These are phyloP conservation scores for Sclerospora graminicola DNA, from an alignment of 352 stramenopile species.

Conservation along the genomic window DNA sequence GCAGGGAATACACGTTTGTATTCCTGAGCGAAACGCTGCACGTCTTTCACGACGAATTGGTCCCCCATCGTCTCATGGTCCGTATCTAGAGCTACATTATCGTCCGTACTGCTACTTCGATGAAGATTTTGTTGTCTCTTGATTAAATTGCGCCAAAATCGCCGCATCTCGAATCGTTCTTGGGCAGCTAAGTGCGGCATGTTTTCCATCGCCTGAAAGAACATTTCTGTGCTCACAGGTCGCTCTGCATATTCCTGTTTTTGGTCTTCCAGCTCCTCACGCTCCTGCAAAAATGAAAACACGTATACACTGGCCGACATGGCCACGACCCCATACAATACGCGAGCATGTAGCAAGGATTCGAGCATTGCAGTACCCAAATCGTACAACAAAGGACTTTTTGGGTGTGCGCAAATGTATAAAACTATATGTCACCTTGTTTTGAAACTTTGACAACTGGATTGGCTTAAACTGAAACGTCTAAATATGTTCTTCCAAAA, in stretches of 20 bases:
- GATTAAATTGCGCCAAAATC: conserved; percentile 69
- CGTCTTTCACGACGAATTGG: conserved; percentile 34
- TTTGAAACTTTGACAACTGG: too few relatives aligned
- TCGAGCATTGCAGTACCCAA: conserved; percentile 13
- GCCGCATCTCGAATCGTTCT: conserved; percentile 59
- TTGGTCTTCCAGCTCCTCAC: conserved; percentile 56
- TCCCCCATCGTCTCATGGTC: not conserved
- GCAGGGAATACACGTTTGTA: conserved; percentile 77
- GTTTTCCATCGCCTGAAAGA: conserved; percentile 53
- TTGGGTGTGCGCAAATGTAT: too few relatives aligned
- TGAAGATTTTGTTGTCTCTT: conserved; percentile 20
- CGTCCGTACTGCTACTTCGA: not conserved
- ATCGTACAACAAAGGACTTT: too few relatives aligned
- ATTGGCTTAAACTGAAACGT: too few relatives aligned
- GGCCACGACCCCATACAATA: conserved; percentile 67
- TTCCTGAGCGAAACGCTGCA: conserved; percentile 67
- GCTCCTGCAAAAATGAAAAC: conserved; percentile 75
- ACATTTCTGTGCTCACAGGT: conserved; percentile 42
- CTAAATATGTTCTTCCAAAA: too few relatives aligned
- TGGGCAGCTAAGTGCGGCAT: conserved; percentile 39
- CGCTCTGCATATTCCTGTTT: conserved; percentile 42
- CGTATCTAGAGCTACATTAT: not conserved
- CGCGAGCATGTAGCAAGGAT: conserved; percentile 29
- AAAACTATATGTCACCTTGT: too few relatives aligned
- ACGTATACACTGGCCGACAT: conserved; percentile 69